A percentile compares a stretch with the other conserved stretches of the same genome.
These are phyloP conservation scores for Phytophthora sp. DNA, from an alignment of 352 stramenopile species.

Conservation along the genomic window DNA sequence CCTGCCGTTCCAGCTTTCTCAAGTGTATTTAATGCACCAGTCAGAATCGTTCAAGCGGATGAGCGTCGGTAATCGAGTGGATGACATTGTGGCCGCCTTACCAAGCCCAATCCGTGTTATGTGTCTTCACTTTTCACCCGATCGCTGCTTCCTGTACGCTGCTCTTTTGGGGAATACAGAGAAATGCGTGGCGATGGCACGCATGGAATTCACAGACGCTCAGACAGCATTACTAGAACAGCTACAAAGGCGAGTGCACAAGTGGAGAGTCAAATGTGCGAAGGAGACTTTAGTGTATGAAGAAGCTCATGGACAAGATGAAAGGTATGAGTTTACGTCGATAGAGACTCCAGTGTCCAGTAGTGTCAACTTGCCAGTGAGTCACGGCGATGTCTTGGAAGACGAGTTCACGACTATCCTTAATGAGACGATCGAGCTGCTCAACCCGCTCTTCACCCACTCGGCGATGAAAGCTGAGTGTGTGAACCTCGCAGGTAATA, in stretches of 20 bases:
- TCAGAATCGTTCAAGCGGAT: slow-evolving; percentile 73
- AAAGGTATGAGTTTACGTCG: slow-evolving; percentile 49
- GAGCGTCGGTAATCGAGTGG: slow-evolving; percentile 44
- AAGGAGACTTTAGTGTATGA: slow-evolving; percentile 54
- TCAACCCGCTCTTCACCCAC: slow-evolving; percentile 63
- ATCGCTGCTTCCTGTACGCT: slow-evolving; percentile 71
- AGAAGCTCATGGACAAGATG: slow-evolving; percentile 38
- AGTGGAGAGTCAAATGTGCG: slow-evolving; percentile 45
- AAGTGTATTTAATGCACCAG: slow-evolving; percentile 68
- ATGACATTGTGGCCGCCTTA: slow-evolving; percentile 49
- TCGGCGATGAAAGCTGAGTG: slow-evolving; percentile 47
- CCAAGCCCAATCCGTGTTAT: slow-evolving; percentile 50
- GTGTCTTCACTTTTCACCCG: slow-evolving; percentile 71
- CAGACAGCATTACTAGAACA: slow-evolving; percentile 35
- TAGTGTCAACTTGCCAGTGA: neutral
- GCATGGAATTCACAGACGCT: slow-evolving; percentile 66
- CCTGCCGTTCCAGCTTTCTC: slow-evolving; percentile 68
- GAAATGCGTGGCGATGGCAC: slow-evolving; percentile 48
- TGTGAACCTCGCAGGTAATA: slow-evolving; percentile 50
- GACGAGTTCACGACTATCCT: slow-evolving; percentile 61
- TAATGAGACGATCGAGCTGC: slow-evolving; percentile 45
- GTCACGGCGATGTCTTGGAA: slow-evolving; percentile 46
- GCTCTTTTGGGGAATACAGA: slow-evolving; percentile 45
- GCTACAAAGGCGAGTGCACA: slow-evolving; percentile 36
- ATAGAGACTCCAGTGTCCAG: slow-evolving; percentile 2